Evolutionary conservation across 305 asterid genomes (phyloP).

Genomic region (Solanum hybrid): DNA sequence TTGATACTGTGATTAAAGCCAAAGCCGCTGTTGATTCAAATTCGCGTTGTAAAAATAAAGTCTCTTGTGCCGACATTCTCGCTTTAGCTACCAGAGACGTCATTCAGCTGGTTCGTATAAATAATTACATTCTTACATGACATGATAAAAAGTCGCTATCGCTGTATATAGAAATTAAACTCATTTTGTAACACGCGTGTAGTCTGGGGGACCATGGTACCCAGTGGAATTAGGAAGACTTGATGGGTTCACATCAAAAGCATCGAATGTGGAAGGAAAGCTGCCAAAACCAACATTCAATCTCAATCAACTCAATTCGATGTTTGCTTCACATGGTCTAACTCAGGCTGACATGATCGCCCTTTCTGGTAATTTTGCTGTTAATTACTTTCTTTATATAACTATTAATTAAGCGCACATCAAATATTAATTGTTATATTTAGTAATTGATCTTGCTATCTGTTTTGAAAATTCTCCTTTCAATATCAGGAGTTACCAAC

Average conservation of each 20-base stretch:
- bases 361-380: slow-evolving; percentile 49
- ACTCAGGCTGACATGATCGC: slow-evolving; percentile 74
- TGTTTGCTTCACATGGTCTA: slow-evolving; percentile 52
- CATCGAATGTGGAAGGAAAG: slow-evolving; percentile 49
- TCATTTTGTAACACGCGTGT: background rate
- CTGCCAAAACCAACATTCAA: slow-evolving; percentile 64
- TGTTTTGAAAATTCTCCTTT: background rate
- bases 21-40: slow-evolving; percentile 70
- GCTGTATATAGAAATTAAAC: background rate
- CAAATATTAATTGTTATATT: background rate
- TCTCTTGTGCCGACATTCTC: slow-evolving; percentile 90
- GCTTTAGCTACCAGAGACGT: slow-evolving; percentile 78
- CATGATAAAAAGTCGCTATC: background rate
- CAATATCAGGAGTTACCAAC: background rate
- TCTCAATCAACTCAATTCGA: slow-evolving; percentile 46
- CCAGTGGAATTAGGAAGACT: slow-evolving; percentile 58
- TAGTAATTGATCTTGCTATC: background rate
- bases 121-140: background rate
- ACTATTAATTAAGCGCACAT: background rate
- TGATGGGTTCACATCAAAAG: slow-evolving; percentile 65
- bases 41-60: slow-evolving; percentile 48
- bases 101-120: slow-evolving; percentile 45
- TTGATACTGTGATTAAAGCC: slow-evolving; percentile 77
- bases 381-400: background rate
- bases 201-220: slow-evolving; percentile 61